These are phyloP conservation scores for Lentinula lateritia DNA, from an alignment of 768 basidiomycete species.

Conservation along the genomic window DNA sequence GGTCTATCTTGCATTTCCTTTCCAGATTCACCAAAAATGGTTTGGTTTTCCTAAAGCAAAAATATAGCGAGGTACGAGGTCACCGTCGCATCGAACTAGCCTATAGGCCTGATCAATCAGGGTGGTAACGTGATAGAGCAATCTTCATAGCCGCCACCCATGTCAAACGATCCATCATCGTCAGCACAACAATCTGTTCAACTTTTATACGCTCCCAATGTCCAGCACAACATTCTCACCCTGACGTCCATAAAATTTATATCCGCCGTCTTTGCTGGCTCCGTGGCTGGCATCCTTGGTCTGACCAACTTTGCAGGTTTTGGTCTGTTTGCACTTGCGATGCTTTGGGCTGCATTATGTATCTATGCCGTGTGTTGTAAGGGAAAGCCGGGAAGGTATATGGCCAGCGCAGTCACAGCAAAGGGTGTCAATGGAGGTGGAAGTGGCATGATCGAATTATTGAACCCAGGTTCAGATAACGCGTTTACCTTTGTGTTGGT, in stretches of 20 bases:
- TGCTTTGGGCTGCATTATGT: slow-evolving; percentile 59
- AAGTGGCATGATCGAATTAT: slow-evolving; percentile 56
- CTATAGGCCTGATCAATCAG: no score
- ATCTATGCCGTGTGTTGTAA: slow-evolving; percentile 70
- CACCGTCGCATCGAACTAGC: no score
- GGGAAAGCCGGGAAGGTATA: slow-evolving; percentile 37
- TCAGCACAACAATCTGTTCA: not conserved
- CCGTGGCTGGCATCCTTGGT: slow-evolving; percentile 84
- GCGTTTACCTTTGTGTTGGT: slow-evolving; percentile 86
- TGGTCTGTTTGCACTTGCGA: slow-evolving; percentile 65
- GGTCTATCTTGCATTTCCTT: no score
- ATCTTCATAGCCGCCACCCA: slow-evolving; percentile 17
- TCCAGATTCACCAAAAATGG: no score
- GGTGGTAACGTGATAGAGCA: no score
- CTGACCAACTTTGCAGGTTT: slow-evolving; percentile 84
- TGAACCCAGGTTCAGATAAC: slow-evolving; percentile 88
- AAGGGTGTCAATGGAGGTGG: slow-evolving; percentile 29
- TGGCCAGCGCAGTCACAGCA: not conserved
- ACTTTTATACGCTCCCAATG: slow-evolving; percentile 5
- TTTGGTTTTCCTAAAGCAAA: no score
- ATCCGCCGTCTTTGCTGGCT: slow-evolving; percentile 80
- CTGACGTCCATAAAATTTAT: slow-evolving; percentile 72
- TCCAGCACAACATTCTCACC: slow-evolving; percentile 17
- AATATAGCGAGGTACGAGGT: no score
- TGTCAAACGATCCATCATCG: slow-evolving; percentile 19